phyloP scores from a whole-genome alignment of 2,329 filamentous ascomycete species.

The Aspergillus floridensis region DNA sequence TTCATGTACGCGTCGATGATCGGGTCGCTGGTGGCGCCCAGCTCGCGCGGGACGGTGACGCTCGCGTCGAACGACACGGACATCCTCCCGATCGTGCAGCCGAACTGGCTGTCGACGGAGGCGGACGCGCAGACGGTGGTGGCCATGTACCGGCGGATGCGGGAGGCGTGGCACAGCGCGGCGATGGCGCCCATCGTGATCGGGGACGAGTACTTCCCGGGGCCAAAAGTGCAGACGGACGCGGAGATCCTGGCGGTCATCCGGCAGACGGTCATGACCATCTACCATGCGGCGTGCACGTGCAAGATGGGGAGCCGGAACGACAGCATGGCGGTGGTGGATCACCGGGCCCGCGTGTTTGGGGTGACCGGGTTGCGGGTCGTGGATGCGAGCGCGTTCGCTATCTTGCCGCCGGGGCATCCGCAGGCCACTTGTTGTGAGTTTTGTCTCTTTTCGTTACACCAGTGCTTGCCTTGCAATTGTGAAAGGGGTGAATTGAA shows the following conservation, averaged over 20 bases:
- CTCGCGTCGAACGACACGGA: constrained; percentile 32
- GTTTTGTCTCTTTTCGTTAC: background rate
- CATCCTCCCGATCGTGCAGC: constrained; percentile 42
- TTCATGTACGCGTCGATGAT: constrained; percentile 31
- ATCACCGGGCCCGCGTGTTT: constrained; percentile 29
- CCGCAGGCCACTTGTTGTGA: constrained; percentile 7
- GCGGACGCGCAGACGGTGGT: constrained; percentile 46
- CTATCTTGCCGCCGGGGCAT: constrained; percentile 10
- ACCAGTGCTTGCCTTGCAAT: too few relatives aligned
- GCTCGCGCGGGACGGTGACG: constrained; percentile 46
- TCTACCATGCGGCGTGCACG: constrained; percentile 36
- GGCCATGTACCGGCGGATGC: constrained; percentile 40
- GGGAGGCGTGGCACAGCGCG: constrained; percentile 33
- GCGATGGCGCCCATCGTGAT: constrained; percentile 20
- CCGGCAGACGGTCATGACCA: constrained; percentile 22
- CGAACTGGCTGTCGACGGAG: constrained; percentile 42
- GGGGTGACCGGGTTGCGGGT: constrained; percentile 23
- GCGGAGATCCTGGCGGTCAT: constrained; percentile 39
- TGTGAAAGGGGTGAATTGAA: background rate
- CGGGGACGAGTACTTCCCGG: constrained; percentile 36
- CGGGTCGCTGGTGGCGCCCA: constrained; percentile 37
- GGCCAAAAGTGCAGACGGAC: constrained; percentile 39
- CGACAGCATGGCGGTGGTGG: constrained; percentile 36
- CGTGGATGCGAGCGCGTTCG: constrained; percentile 11
- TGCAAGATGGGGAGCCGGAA: constrained; percentile 38